Conservation (phyloP, 805 yeast species). For the Brettanomyces anomalus region DNA sequence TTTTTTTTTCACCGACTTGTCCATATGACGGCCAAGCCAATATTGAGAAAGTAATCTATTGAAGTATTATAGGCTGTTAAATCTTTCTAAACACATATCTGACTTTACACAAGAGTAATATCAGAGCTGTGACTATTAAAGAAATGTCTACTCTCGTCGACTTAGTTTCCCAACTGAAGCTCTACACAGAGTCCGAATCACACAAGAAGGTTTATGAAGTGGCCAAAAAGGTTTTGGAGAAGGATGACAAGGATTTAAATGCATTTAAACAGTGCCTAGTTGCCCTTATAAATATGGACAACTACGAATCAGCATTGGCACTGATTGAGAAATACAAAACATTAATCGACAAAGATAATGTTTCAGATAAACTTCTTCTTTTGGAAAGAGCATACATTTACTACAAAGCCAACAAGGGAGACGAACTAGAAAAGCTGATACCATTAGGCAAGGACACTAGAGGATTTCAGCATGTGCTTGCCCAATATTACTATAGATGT, state of each 20-base stretch:
- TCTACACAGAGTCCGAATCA: conserved; percentile 28
- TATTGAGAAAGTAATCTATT: too few relatives aligned
- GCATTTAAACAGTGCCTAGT: conserved; percentile 38
- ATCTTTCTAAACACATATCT: too few relatives aligned
- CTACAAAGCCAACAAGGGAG: conserved; percentile 38
- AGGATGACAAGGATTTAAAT: conserved; percentile 18
- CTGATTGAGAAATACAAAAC: conserved; percentile 26
- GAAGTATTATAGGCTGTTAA: too few relatives aligned
- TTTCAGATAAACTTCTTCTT: conserved; percentile 20
- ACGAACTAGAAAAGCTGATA: conserved; percentile 15
- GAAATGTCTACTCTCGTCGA: conserved; percentile 12
- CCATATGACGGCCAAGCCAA: too few relatives aligned
- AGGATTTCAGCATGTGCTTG: conserved; percentile 40
- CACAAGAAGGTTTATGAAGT: conserved; percentile 26
- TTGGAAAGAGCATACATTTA: conserved; percentile 51
- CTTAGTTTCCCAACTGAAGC: conserved; percentile 26
- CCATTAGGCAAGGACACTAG: conserved; percentile 15
- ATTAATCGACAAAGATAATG: conserved; percentile 10
- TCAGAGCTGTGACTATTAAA: too few relatives aligned
- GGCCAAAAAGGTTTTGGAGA: conserved; percentile 21
- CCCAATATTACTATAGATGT: conserved; percentile 41
- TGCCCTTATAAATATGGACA: conserved; percentile 52
- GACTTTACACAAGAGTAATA: too few relatives aligned
- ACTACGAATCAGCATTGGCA: conserved; percentile 39
- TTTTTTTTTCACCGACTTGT: too few relatives aligned